Base-by-base conservation (phyloP, 2,329 filamentous ascomycete species). In the Sclerotinia sclerotiorum region DNA sequence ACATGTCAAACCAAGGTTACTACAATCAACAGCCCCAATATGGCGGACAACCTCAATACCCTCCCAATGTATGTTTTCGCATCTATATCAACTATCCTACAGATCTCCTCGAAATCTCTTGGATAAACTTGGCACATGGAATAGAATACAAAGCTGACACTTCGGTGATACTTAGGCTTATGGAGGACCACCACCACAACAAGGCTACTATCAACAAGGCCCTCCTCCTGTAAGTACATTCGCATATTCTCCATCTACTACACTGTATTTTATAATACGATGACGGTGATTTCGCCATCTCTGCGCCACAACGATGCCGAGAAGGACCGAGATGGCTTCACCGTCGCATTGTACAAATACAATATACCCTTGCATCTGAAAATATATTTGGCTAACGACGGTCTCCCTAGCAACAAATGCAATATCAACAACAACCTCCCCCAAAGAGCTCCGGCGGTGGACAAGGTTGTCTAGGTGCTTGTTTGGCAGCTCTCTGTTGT, bases 401-500 rank as follows among this genome's bases (percentile, higher is more conserved):
- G 4, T 44, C 39, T 56, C 61, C 32, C 70, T 72, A 76, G 54
- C 80, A 80, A 75, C 81, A 83, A 73, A 82, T 81, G 56, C 79
- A 80, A 56, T 81, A 81, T 70, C 78, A 76, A 17, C 83, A 83
- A 80, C 81, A 78, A 64, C 81, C 78, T 29, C 77, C 75, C 57
- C 73, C 75, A 68, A 73, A 75, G 39, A 74, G 79, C 61, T 77
- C 78, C 44, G 79, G 75, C 44, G 79, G 79, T 39, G 79, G 79
- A 55, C 76, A 73, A 35, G 80, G 81, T 67, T 84, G 82, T 71
- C 76, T 84, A 55, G 77, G 80, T 69, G 80, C 79, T 67, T 84
- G 82, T 75, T 75, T 85, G 15, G 83, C 82, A 39, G 78, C 80
- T 19, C 72, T 83, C 51, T 84, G 83, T 75, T 84, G 82, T 74